phyloP scores from a whole-genome alignment of 2,329 filamentous ascomycete genomes.

The Trichoderma atrobrunneum region DNA sequence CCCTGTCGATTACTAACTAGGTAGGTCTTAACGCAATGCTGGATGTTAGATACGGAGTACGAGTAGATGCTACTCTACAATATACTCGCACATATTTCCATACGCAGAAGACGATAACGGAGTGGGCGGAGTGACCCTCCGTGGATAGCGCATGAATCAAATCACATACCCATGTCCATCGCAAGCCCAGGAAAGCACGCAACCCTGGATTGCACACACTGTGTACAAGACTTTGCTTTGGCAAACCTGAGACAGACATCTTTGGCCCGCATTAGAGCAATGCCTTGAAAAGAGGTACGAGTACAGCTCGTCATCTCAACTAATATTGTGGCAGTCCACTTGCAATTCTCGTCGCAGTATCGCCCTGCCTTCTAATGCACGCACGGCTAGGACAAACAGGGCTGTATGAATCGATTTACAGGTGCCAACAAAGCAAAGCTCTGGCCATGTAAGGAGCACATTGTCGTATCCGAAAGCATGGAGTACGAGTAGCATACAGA shows the following conservation, averaged over 20 bases:
- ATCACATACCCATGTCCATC: neutral
- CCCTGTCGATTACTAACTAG: neutral
- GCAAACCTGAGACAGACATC: neutral
- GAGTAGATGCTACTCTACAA: neutral
- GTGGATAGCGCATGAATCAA: conserved; percentile 1
- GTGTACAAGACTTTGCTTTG: neutral
- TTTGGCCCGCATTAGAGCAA: neutral
- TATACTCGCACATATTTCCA: neutral
- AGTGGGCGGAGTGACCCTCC: neutral
- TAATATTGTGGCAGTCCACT: neutral
- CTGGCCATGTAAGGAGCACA: neutral
- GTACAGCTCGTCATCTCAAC: neutral
- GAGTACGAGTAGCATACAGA: neutral
- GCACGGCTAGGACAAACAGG: neutral
- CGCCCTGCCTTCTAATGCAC: neutral
- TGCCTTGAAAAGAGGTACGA: neutral
- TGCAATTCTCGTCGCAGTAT: neutral
- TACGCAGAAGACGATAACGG: neutral
- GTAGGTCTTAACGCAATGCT: neutral
- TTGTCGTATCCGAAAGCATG: neutral
- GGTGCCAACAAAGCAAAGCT: neutral
- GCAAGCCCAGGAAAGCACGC: neutral
- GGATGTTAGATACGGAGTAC: neutral
- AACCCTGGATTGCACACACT: neutral
- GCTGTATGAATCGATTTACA: neutral